Base-by-base conservation (phyloP, 768 basidiomycete species). In the Psilocybe azurescens region DNA sequence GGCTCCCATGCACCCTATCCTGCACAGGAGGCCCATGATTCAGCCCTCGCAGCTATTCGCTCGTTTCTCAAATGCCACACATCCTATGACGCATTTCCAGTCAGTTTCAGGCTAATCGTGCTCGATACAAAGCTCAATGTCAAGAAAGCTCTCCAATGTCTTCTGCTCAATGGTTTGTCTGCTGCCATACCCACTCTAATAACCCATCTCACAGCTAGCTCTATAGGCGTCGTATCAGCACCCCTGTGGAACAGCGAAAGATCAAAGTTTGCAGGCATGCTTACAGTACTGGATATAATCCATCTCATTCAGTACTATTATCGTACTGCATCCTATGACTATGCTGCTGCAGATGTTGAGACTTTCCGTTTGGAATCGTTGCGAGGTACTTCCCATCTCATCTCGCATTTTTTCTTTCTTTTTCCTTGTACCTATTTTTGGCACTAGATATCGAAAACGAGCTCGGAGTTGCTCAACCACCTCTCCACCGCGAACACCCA, bases 281-380 rank as follows among this genome's bases (percentile, higher is more conserved):
- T 99, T 71, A 99, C 97, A 8, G 94, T 99, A n/a, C 86, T 95
- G 60, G 97, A 99, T 75, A 95, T 99, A 74, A 98, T 99, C 60
- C 97, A 99, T 74, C 88, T 99, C 66, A 99, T 99, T 66, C 97
- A 99, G 70, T 97, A 96, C 79, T 99, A 98, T 76, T 97, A 98
- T 76, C 88, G 89, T 51, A 93, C 90, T 2, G 89, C 91, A 33
- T 89, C 89, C 39, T 91, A 88, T 74, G 95, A 95, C 68, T 88
- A 86, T 56, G 96, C 95, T 5, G 86, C 90, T 0, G 85, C 89
- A 10, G 95, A 99, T 69, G 97, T 99, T 3, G 97, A 99, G 73
- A 90, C 87, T 0, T 94, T 99, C 73, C 85, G 92, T 33, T 81
- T 99, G 32, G 93, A 96, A 72, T 88, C 89, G 53, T 78, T 99